phyloP scores from a whole-genome alignment of 305 asterid species.

The Solanum hybrid region DNA sequence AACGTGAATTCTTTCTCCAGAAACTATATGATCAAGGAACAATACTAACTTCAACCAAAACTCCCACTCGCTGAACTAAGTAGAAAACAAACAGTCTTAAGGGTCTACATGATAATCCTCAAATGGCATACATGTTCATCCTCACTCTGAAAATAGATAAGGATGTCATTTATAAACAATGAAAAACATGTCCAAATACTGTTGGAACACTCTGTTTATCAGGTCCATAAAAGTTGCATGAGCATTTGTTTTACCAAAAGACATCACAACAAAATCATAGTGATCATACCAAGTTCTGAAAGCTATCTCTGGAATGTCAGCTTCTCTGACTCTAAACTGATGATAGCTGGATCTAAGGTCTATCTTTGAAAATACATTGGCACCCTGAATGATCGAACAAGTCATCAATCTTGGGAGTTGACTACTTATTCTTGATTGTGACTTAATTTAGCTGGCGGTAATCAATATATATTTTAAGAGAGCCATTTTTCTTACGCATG shows the following conservation, averaged over 20 bases:
- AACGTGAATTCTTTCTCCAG: background rate
- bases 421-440: background rate
- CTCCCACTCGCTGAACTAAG: background rate
- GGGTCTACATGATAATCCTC: background rate
- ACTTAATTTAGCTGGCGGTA: too few relatives aligned
- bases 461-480: background rate
- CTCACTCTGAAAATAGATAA: background rate
- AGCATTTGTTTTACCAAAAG: background rate
- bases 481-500: background rate
- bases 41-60: background rate
- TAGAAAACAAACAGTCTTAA: too few relatives aligned
- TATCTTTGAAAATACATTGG: background rate
- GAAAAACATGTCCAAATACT: background rate
- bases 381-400: background rate
- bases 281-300: background rate
- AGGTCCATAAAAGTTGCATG: background rate
- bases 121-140: background rate
- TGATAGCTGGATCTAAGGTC: background rate
- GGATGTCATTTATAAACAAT: background rate
- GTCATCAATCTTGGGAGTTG: background rate
- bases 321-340: background rate
- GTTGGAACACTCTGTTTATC: background rate
- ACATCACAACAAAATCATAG: background rate
- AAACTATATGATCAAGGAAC: background rate
- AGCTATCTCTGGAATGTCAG: background rate